Evolutionary conservation across 2,329 filamentous ascomycete genomes (phyloP).

Genomic region (Hysterium pulicare): DNA sequence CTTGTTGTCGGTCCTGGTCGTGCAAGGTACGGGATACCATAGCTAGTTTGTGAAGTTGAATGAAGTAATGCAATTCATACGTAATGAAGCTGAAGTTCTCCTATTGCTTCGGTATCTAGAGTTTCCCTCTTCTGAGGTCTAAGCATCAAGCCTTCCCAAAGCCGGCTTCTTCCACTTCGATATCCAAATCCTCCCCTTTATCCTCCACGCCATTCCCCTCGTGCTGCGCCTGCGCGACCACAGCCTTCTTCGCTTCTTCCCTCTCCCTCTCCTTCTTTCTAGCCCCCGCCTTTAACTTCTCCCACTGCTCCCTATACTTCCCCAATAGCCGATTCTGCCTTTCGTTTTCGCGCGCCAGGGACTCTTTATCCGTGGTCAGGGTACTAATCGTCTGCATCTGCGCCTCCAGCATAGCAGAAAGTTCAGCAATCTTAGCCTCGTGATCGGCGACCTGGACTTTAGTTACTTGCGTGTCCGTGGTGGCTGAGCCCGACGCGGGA

Average conservation of each 20-base stretch:
- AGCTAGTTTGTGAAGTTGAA: too few species aligned
- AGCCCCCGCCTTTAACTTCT: conserved; percentile 65
- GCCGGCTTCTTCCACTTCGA: background rate
- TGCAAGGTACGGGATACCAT: too few species aligned
- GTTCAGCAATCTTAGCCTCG: conserved; percentile 38
- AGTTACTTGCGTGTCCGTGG: conserved; percentile 27
- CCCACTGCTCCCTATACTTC: conserved; percentile 63
- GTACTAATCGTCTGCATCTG: conserved; percentile 60
- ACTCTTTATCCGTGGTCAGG: conserved; percentile 59
- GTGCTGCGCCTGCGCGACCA: background rate
- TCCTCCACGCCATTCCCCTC: background rate
- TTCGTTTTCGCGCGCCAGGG: conserved; percentile 59
- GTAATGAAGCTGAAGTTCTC: too few species aligned
- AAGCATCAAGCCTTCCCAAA: background rate
- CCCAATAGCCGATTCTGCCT: conserved; percentile 54
- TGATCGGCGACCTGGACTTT: conserved; percentile 23
- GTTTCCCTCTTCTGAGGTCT: too few species aligned
- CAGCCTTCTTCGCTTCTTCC: conserved; percentile 16
- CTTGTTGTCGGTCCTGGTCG: too few species aligned
- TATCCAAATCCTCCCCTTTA: background rate
- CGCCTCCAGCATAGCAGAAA: conserved; percentile 63
- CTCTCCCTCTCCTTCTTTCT: conserved; percentile 27
- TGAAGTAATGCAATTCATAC: too few species aligned
- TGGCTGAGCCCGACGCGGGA: conserved; percentile 2
- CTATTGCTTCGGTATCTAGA: too few species aligned